Evolutionary conservation across 2,329 filamentous ascomycete genomes (phyloP).

Genomic region (Tolypocladium ovalisporum): DNA sequence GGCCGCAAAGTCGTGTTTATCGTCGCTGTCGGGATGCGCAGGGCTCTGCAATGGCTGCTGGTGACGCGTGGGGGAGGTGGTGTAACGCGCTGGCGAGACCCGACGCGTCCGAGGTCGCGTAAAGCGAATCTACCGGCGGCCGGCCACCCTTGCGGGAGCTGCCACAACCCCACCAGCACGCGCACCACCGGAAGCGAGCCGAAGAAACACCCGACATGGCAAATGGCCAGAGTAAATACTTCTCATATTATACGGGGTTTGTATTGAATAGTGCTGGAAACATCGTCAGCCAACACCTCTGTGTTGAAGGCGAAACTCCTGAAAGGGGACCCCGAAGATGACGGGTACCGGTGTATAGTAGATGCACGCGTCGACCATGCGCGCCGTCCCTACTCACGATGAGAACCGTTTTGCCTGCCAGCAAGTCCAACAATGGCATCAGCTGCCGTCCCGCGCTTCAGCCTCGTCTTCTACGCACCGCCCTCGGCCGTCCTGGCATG

Average conservation of each 20-base stretch:
- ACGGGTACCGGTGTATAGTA: no score
- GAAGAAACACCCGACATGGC: no score
- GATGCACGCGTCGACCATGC: no score
- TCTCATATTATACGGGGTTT: no score
- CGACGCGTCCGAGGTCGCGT: neutral
- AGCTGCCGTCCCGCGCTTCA: slow-evolving; percentile 11
- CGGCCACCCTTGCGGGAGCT: neutral
- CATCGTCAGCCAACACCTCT: no score
- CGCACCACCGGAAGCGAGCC: no score
- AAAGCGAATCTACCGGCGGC: neutral
- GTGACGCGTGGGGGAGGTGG: neutral
- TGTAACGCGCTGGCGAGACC: neutral
- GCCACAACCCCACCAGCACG: neutral
- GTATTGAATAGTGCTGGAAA: no score
- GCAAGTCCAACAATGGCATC: neutral
- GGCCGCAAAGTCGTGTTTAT: neutral
- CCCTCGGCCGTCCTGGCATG: slow-evolving; percentile 30
- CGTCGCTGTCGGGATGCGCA: neutral
- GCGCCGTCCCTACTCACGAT: no score
- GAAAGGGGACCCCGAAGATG: no score
- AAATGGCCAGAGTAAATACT: no score
- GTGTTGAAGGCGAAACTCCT: no score
- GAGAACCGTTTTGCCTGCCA: no score
- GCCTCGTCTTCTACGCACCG: slow-evolving; percentile 41
- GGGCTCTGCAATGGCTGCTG: neutral